Conservation (phyloP, 176 grass and related monocot species). For the Oryza australiensis region DNA sequence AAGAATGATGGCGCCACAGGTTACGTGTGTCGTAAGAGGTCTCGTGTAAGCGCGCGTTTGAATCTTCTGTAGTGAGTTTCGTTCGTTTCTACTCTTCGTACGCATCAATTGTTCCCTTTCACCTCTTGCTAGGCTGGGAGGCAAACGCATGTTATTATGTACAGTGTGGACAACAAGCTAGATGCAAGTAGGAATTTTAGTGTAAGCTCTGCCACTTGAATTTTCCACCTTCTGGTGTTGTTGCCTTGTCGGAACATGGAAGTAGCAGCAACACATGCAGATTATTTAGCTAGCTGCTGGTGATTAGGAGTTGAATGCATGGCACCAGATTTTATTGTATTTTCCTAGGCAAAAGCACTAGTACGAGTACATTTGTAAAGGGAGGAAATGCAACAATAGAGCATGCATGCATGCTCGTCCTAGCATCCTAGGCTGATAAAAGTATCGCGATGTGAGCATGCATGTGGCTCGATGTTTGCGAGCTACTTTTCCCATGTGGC, state of each 20-base stretch:
- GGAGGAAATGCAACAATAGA: background rate
- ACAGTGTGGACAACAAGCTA: background rate
- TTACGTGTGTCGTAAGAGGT: background rate
- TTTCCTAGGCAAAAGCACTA: background rate
- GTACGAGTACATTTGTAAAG: background rate
- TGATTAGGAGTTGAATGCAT: background rate
- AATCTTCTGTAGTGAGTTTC: background rate
- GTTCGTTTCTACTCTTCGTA: background rate
- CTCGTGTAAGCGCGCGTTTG: background rate
- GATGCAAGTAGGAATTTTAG: background rate
- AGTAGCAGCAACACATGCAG: background rate
- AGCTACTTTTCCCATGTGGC: slow-evolving; percentile 21
- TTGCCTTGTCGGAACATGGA: background rate
- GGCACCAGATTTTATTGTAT: background rate
- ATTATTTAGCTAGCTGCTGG: background rate
- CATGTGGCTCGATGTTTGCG: slow-evolving; percentile 23
- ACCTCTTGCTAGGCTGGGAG: background rate
- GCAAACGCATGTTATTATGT: background rate
- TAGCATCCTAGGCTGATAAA: background rate
- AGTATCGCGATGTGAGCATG: background rate
- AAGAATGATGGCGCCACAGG: background rate
- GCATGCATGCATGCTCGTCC: slow-evolving; percentile 1
- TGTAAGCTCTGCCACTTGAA: background rate
- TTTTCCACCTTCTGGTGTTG: background rate
- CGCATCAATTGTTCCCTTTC: background rate